Percentiles rank a stretch among this genome's conserved stretches.
Evolutionary conservation across 2,329 filamentous ascomycete species (phyloP).

Genomic region (Diaporthe sp.): DNA sequence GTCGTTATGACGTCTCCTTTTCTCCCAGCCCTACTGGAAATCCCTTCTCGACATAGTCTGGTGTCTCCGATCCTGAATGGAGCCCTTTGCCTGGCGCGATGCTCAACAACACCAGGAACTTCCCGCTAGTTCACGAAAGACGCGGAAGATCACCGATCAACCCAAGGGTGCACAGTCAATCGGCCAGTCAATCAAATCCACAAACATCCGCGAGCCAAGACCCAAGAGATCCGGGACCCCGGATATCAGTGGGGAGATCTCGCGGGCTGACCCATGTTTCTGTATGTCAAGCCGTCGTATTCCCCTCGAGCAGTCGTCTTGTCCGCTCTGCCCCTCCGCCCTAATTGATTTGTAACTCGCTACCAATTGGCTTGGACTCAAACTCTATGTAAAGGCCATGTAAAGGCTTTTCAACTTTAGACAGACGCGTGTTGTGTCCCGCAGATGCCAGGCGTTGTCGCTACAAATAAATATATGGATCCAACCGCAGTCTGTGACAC

Average conservation of each 20-base stretch:
- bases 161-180: conserved; percentile 12
- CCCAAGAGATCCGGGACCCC: conserved; percentile 7
- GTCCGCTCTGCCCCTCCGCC: neutral
- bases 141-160: conserved; percentile 22
- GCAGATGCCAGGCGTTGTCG: neutral
- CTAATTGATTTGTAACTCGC: too few species aligned
- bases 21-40: conserved; percentile 6
- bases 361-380: too few species aligned
- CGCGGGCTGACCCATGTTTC: conserved; percentile 18
- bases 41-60: neutral
- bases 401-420: neutral
- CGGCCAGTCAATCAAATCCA: neutral
- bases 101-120: neutral
- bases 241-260: conserved; percentile 24
- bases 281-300: neutral
- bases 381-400: neutral
- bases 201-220: conserved; percentile 17
- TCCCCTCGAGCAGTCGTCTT: neutral
- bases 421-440: neutral
- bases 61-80: neutral
- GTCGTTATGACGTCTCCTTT: neutral
- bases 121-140: neutral
- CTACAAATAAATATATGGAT: neutral
- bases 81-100: neutral
- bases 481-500: neutral